Conservation (phyloP, 2,329 filamentous ascomycete genomes). For the Sordariomycetes sp. region DNA sequence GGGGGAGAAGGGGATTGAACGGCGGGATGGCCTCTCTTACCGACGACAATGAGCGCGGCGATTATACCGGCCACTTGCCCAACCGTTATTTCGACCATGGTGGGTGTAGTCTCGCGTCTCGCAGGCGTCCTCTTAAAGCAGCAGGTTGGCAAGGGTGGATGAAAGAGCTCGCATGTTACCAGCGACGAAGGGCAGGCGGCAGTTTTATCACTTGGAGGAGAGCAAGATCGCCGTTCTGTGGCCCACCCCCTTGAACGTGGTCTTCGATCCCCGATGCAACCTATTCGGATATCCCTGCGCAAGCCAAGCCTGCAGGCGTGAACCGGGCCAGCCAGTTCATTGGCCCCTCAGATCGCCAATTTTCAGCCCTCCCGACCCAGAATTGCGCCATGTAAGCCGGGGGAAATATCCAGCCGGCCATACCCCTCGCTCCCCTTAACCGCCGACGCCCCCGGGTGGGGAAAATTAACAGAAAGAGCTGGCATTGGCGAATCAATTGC, state of each 20-base stretch:
- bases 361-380: background rate
- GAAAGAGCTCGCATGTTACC: background rate
- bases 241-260: too few species aligned
- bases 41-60: slow-evolving; percentile 11
- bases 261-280: too few species aligned
- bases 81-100: slow-evolving; percentile 11
- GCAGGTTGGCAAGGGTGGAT: background rate
- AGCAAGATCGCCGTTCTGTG: too few species aligned
- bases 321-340: background rate
- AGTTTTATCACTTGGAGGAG: too few species aligned
- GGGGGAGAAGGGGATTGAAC: background rate
- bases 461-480: background rate
- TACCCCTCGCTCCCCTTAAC: background rate
- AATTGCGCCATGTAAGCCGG: background rate
- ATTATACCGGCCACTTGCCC: slow-evolving; percentile 15
- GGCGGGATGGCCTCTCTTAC: slow-evolving; percentile 6
- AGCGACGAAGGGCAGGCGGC: too few species aligned
- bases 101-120: too few species aligned
- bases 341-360: background rate
- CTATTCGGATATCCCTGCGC: background rate
- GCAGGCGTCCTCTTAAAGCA: background rate
- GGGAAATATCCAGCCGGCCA: background rate
- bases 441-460: background rate
- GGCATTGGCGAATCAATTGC: too few species aligned
- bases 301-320: background rate